Percentiles rank a stretch among this genome's conserved stretches.
phyloP scores from a whole-genome alignment of 257 asterid genomes.

The Primulina tabacum region DNA sequence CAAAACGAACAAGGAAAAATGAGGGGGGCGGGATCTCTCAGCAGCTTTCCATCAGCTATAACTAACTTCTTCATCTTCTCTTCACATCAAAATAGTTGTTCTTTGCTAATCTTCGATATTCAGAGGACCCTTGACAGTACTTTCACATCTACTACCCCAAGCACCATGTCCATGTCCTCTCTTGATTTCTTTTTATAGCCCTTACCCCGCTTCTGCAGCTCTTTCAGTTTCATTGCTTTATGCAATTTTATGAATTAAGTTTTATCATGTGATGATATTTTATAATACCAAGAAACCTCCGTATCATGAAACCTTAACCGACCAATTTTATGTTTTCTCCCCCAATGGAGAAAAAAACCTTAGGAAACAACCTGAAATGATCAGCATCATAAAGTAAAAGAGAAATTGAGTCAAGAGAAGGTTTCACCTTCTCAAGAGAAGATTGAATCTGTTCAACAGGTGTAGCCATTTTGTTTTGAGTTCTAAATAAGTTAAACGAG shows the following conservation, averaged over 20 bases:
- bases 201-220: slow-evolving; percentile 60
- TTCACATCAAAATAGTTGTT: slow-evolving; percentile 80
- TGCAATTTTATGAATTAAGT: slow-evolving; percentile 34
- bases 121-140: slow-evolving; percentile 60
- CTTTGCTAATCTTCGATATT: slow-evolving; percentile 58
- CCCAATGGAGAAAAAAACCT: not conserved
- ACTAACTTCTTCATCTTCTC: slow-evolving; percentile 78
- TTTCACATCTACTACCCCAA: slow-evolving; percentile 66
- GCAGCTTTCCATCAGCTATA: slow-evolving; percentile 57
- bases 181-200: slow-evolving; percentile 53
- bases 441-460: slow-evolving; percentile 77
- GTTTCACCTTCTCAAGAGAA: slow-evolving; percentile 9
- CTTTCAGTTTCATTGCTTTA: slow-evolving; percentile 80
- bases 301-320: not conserved
- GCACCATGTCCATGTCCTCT: slow-evolving; percentile 63
- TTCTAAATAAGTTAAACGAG: too few species aligned
- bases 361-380: not conserved
- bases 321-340: not conserved
- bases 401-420: too few species aligned
- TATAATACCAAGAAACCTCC: not conserved
- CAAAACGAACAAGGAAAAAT: slow-evolving; percentile 60
- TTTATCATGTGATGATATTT: not conserved
- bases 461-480: slow-evolving; percentile 54
- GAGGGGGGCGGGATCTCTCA: slow-evolving; percentile 73
- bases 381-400: not conserved